Evolutionary conservation across 1,139 yeast species (phyloP), one percentile per base, ranked within the genome.

Genomic region (Komagataea norvegica): DNA sequence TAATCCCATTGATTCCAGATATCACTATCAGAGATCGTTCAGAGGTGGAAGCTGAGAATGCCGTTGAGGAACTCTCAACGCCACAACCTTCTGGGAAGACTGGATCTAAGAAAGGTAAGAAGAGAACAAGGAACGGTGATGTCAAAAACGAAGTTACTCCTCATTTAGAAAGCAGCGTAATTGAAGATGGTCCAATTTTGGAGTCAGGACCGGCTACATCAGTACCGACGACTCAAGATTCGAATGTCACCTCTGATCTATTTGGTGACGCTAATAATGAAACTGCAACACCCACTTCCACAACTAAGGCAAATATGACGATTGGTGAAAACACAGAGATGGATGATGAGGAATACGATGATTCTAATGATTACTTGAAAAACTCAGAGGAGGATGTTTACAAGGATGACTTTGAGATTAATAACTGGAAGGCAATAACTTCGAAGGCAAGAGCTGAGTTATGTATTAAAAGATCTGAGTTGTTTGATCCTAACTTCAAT

Each of bases 1-100:
- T 91, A 38, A 72, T 79, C 8, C 95, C 96, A 0, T 64, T 86
- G 42, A 89, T 91, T 25, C 98, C 99, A 0, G 93, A 91, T 53
- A 85, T 91, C 36, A 72, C 77, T 0, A 73, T 91, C 5, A 71
- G 91, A 47, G 88, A 79, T 54, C 67, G 96, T 32, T 74, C 86
- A 0, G 97, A 91, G 41, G 81, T 88, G 2, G 97, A 91, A 51
- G 81, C 77, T 37, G 97, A 88, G 51, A 87, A 77, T 6, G 31
- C 41, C 3, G 49, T 28, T 7, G 49, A 45, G 2, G 41, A 37
- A 8, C 68, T 74, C 9, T 40, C 49, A 10, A 44, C 46, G 3
- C 45, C 43, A 16, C 48, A 46, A 47, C 62, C 20, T 44, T 56
- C 4, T 47, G 54, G 52, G 8, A 63, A 47, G 25, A 37, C 50